phyloP scores from a whole-genome alignment of 164 flowering plant species.

The Protea cynaroides region DNA sequence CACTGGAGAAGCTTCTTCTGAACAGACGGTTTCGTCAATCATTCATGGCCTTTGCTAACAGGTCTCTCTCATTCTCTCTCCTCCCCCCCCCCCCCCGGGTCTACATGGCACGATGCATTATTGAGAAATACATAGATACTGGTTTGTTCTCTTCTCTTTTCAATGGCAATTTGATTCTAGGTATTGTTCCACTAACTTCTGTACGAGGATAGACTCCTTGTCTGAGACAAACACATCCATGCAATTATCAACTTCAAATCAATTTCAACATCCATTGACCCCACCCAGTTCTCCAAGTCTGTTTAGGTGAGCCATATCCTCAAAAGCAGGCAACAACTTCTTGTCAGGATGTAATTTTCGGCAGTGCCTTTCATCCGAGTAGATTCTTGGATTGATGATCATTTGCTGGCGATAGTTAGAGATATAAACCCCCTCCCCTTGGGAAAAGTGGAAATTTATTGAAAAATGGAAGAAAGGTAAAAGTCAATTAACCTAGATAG shows the following conservation, averaged over 20 bases:
- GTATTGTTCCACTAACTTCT: not conserved
- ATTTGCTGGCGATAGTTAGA: not conserved
- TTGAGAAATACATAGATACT: conserved; percentile 58
- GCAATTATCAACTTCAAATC: too few relatives aligned
- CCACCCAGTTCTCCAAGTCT: too few relatives aligned
- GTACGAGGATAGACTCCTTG: not conserved
- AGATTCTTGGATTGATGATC: not conserved
- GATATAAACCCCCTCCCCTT: not conserved
- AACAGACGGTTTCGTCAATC: conserved; percentile 75
- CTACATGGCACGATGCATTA: conserved; percentile 85
- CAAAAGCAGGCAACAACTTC: not conserved
- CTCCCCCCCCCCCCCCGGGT: conserved; percentile 23
- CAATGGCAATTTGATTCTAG: not conserved
- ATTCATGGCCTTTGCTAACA: conserved; percentile 83
- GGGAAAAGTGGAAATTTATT: too few relatives aligned
- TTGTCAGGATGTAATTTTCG: not conserved
- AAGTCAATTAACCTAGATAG: too few relatives aligned
- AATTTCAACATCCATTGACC: too few relatives aligned
- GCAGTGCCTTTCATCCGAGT: not conserved
- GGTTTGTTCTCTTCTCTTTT: conserved; percentile 30
- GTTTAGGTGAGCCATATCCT: not conserved
- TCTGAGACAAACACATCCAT: not conserved
- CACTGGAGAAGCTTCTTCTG: conserved; percentile 69
- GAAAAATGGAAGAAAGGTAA: too few relatives aligned
- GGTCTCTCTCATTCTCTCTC: conserved; percentile 27